Conservation (phyloP, 2,329 filamentous ascomycete genomes). For the Sclerotinia minor region DNA sequence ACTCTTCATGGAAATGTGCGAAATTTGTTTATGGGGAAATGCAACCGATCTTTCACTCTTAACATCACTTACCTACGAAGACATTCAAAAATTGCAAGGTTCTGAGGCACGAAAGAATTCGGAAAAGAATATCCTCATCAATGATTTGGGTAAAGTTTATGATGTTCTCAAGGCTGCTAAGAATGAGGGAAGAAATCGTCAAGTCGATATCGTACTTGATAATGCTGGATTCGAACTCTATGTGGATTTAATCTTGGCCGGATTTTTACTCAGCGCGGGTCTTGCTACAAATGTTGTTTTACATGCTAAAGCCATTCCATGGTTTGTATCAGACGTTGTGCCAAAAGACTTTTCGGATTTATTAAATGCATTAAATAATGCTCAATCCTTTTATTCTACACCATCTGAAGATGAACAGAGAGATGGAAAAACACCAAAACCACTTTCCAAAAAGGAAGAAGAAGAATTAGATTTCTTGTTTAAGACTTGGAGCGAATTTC, state of each 20-base stretch:
- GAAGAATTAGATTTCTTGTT: constrained; percentile 75
- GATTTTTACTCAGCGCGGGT: constrained; percentile 80
- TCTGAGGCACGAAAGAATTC: constrained; percentile 80
- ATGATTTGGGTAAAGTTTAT: constrained; percentile 77
- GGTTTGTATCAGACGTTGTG: constrained; percentile 96
- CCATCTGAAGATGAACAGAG: constrained; percentile 66
- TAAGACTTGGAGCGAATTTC: constrained; percentile 74
- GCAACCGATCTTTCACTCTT: constrained; percentile 91
- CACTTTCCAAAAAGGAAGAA: constrained; percentile 67
- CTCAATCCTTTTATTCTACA: constrained; percentile 75
- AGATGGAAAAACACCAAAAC: constrained; percentile 56
- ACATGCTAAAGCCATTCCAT: constrained; percentile 92
- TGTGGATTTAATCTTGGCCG: constrained; percentile 88
- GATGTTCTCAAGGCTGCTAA: constrained; percentile 65
- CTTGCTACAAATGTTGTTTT: constrained; percentile 85
- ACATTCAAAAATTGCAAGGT: constrained; percentile 95
- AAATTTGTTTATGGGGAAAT: constrained; percentile 97
- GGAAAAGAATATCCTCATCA: constrained; percentile 89
- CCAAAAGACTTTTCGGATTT: constrained; percentile 83
- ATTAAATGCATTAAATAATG: constrained; percentile 74
- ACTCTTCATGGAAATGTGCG: constrained; percentile 88
- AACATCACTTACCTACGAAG: constrained; percentile 87
- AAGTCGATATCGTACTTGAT: constrained; percentile 93
- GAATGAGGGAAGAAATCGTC: constrained; percentile 64
- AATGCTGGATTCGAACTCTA: constrained; percentile 98